Conservation (phyloP, 208 protist species). For the Crithidia thermophila region DNA sequence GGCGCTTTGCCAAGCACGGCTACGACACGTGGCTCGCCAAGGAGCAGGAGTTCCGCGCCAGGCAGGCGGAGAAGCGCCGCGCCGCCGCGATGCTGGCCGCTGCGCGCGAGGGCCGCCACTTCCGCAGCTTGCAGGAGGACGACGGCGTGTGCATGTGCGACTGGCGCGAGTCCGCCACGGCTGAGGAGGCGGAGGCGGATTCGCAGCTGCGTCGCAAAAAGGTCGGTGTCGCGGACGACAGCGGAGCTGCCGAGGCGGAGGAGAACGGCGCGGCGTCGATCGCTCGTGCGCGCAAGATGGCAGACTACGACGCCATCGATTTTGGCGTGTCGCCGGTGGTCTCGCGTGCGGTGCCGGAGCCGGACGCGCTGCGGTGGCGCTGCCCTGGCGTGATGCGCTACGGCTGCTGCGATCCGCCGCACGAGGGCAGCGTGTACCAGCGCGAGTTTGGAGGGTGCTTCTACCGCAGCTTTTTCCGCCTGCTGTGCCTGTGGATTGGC, state of each 20-base stretch:
- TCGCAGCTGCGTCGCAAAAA: background rate
- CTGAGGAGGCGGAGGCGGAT: conserved; percentile 1
- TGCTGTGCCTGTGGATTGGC: conserved; percentile 84
- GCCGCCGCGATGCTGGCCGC: conserved; percentile 12
- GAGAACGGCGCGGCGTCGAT: background rate
- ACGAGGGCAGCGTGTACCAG: conserved; percentile 59
- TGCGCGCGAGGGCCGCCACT: conserved; percentile 13
- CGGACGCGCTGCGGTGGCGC: conserved; percentile 19
- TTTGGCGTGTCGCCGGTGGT: conserved; percentile 15
- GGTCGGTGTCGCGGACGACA: background rate
- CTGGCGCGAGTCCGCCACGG: conserved; percentile 18
- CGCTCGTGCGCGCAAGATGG: background rate
- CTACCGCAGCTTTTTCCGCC: conserved; percentile 81
- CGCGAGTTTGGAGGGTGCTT: conserved; percentile 70
- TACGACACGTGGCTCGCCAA: conserved; percentile 42
- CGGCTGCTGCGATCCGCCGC: conserved; percentile 60
- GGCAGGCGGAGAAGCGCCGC: conserved; percentile 8
- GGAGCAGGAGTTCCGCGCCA: conserved; percentile 14
- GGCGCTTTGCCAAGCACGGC: conserved; percentile 35
- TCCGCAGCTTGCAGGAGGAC: conserved; percentile 20
- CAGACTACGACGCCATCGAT: conserved; percentile 5
- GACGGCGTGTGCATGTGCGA: conserved; percentile 25
- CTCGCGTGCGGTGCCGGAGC: conserved; percentile 7
- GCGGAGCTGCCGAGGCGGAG: background rate
- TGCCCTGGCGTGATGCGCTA: conserved; percentile 32